Evolutionary conservation across 2,329 filamentous ascomycete genomes (phyloP).

Genomic region (Penicillium sp.): DNA sequence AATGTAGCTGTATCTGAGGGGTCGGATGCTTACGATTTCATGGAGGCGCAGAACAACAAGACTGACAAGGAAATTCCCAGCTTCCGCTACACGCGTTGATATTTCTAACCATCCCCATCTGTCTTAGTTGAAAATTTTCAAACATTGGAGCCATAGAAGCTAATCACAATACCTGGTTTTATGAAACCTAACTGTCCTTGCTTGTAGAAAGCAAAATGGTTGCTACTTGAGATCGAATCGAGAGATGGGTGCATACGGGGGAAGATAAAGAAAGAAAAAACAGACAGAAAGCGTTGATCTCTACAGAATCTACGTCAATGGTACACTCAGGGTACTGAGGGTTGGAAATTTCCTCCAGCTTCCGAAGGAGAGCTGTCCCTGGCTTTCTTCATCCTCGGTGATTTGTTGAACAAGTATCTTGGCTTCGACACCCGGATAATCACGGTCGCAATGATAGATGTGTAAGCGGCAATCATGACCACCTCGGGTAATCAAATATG

Average conservation of each 20-base stretch:
- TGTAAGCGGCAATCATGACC: background rate
- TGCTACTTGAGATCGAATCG: too few species aligned
- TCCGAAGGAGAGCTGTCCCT: background rate
- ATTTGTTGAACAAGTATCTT: background rate
- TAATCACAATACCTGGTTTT: too few species aligned
- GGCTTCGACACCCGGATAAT: background rate
- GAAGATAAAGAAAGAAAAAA: too few species aligned
- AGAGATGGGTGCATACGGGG: too few species aligned
- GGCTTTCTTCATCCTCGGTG: background rate
- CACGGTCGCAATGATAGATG: background rate
- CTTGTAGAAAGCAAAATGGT: too few species aligned
- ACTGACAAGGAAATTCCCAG: conserved; percentile 5
- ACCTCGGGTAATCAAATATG: background rate
- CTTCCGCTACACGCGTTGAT: conserved; percentile 8
- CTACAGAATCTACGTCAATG: too few species aligned
- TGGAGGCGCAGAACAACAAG: conserved; percentile 4
- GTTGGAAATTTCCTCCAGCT: background rate
- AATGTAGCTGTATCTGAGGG: background rate
- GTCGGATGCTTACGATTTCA: background rate
- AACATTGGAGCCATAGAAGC: too few species aligned
- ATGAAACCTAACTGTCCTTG: too few species aligned
- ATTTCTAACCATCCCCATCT: background rate
- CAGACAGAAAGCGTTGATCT: too few species aligned
- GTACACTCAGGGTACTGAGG: too few species aligned
- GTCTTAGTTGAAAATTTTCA: too few species aligned